Base-by-base conservation (phyloP, 1,139 yeast species). In the Barnettozyma hawaiiensis region DNA sequence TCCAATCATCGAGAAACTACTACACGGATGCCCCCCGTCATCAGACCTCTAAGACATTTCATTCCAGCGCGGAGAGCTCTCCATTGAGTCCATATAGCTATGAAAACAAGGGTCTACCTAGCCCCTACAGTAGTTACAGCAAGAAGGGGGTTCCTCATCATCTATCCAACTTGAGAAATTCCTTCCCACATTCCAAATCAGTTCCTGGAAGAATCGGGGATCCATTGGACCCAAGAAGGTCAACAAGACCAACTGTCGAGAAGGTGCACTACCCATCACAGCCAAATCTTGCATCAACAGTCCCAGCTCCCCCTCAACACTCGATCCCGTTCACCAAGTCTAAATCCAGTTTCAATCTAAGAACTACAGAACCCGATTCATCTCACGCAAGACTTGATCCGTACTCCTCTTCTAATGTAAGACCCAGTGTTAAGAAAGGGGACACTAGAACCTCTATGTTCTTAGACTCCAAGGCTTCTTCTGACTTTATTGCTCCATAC, bases 401-500 rank as follows among this genome's bases (percentile, higher is more conserved):
- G 12, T 44, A 44, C 12, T 28, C 43, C 5, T 21, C 37, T 7
- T 32, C 41, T n/a, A 39, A 28, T 19, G 10, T 5, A 9, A 34
- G 22, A 10, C 21, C 28, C 9, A 18, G 14, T 18, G 33, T 9
- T 19, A 16, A 31, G 12, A 45, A 38, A 18, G 44, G 39, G 9
- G 37, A 43, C 3, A 41, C 39, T 10, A 21, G 29, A 24, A 16
- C 26, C n/a, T 31, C 33, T 12, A 16, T 6, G 4, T 31, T 20
- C 24, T 14, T 22, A 12, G 36, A 33, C 12, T 41, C 12, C 31
- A 35, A 29, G 35, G 23, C 15, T 35, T 42, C 22, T 26, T 37
- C 46, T 31, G 57, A 54, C 8, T 58, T 56, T 35, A 48, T 53
- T 19, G 47, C 45, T 1, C 63, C 63, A 5, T 59, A 59, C 42